These are phyloP conservation scores for Populus hybrid DNA, from an alignment of 441 rosid genomes.

Conservation along the genomic window DNA sequence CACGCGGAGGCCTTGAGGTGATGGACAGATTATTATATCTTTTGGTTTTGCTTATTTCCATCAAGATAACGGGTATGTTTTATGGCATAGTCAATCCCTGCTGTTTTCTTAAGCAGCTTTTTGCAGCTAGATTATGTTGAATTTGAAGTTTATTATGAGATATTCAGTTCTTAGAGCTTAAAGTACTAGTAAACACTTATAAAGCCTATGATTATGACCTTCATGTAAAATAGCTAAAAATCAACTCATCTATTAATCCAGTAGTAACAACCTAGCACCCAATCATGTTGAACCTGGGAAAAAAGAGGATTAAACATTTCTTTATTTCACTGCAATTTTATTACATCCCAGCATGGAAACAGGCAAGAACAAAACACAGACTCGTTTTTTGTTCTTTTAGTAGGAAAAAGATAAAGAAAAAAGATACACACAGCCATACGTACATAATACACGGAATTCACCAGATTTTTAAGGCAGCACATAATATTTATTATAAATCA, in stretches of 20 bases:
- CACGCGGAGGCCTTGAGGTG: conserved; percentile 20
- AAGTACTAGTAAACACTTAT: neutral
- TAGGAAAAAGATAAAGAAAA: too few species aligned
- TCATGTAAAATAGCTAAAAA: neutral
- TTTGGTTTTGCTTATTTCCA: neutral
- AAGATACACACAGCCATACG: too few species aligned
- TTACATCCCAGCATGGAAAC: too few species aligned
- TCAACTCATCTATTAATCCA: neutral
- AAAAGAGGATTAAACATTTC: too few species aligned
- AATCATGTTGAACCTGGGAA: neutral
- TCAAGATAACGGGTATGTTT: neutral
- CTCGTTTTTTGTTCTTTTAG: too few species aligned
- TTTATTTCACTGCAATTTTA: too few species aligned
- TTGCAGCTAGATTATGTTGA: neutral
- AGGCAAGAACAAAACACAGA: too few species aligned
- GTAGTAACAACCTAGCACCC: neutral
- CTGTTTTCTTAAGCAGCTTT: neutral
- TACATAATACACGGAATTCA: too few species aligned
- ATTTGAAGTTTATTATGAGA: neutral
- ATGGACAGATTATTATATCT: conserved; percentile 2
- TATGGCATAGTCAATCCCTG: neutral
- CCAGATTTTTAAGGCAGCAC: too few species aligned
- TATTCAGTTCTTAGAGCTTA: neutral
- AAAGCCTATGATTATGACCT: neutral
- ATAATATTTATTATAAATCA: too few species aligned